A percentile compares a stretch with the other conserved stretches of the same genome.
These are phyloP conservation scores for Fusarium buharicum DNA, from an alignment of 2,329 filamentous ascomycete genomes.

Conservation along the genomic window DNA sequence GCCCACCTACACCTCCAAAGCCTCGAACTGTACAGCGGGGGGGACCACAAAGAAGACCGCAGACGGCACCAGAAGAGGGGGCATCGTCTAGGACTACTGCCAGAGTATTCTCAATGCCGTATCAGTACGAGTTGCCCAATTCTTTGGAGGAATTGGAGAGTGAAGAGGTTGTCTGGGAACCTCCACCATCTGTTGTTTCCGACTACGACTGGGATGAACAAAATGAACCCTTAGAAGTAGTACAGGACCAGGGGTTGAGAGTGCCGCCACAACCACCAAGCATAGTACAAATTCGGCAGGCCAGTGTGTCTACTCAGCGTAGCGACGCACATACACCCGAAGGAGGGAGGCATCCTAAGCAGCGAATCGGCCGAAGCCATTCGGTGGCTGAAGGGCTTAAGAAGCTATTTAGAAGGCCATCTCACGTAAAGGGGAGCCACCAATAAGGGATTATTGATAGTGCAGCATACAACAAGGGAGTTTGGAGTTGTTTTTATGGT, in stretches of 20 bases:
- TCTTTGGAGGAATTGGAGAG: constrained; percentile 10
- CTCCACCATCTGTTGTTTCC: constrained; percentile 16
- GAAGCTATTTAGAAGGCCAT: constrained; percentile 53
- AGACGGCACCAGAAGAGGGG: constrained; percentile 20
- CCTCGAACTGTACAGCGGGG: constrained; percentile 12
- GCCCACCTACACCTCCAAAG: constrained; percentile 35
- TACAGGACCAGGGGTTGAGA: constrained; percentile 4
- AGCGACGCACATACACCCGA: constrained; percentile 7
- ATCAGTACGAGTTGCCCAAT: constrained; percentile 11
- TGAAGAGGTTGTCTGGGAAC: constrained; percentile 18
- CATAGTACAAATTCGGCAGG: constrained; percentile 13
- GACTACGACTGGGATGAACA: constrained; percentile 9
- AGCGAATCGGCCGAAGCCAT: constrained; percentile 45
- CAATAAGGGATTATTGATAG: not conserved
- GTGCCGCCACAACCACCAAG: constrained; percentile 13
- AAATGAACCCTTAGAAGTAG: constrained; percentile 1
- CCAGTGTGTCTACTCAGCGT: constrained; percentile 16
- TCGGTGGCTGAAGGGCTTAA: constrained; percentile 53
- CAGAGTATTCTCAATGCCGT: constrained; percentile 17
- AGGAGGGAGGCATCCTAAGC: constrained; percentile 11
- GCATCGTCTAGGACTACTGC: not conserved
- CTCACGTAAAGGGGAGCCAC: constrained; percentile 15
- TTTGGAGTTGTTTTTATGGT: not conserved
- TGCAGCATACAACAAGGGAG: not conserved
- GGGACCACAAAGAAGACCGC: constrained; percentile 9